phyloP scores from a whole-genome alignment of 2,329 filamentous ascomycete genomes.

The Microdochium bolleyi region DNA sequence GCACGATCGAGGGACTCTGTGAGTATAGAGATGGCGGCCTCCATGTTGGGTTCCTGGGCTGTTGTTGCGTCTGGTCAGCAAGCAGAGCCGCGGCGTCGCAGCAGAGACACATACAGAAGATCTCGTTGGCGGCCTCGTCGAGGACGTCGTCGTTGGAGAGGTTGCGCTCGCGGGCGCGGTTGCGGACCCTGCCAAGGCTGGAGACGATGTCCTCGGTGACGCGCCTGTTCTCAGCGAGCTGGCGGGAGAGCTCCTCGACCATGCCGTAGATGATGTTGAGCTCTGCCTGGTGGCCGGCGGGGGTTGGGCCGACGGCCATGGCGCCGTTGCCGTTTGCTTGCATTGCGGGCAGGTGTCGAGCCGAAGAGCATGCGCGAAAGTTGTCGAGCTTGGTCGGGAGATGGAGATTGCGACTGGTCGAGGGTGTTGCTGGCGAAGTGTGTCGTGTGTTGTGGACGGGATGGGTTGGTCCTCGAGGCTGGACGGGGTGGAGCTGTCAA shows the following conservation, averaged over 20 bases:
- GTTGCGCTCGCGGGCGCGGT: constrained; percentile 41
- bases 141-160: constrained; percentile 53
- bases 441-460: no score
- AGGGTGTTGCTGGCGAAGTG: no score
- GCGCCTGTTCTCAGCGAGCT: constrained; percentile 52
- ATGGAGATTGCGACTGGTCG: no score
- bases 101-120: constrained; percentile 37
- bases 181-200: constrained; percentile 54
- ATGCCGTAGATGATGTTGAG: constrained; percentile 61
- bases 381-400: no score
- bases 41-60: constrained; percentile 54
- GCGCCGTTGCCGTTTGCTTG: constrained; percentile 21
- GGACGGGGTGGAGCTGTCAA: no score
- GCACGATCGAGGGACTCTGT: constrained; percentile 55
- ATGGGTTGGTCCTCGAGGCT: no score
- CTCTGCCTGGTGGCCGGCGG: constrained; percentile 61
- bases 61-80: constrained; percentile 2
- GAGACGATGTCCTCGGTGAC: constrained; percentile 57
- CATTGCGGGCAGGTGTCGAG: no score
- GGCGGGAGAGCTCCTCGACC: constrained; percentile 58
- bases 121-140: constrained; percentile 43
- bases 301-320: constrained; percentile 45
- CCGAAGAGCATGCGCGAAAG: no score
- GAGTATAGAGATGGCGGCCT: constrained; percentile 52
- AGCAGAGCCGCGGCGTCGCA: background rate